Evolutionary conservation across 805 yeast genomes (phyloP), one percentile per base, ranked within the genome.

Genomic region (Metschnikowia vanudenii): DNA sequence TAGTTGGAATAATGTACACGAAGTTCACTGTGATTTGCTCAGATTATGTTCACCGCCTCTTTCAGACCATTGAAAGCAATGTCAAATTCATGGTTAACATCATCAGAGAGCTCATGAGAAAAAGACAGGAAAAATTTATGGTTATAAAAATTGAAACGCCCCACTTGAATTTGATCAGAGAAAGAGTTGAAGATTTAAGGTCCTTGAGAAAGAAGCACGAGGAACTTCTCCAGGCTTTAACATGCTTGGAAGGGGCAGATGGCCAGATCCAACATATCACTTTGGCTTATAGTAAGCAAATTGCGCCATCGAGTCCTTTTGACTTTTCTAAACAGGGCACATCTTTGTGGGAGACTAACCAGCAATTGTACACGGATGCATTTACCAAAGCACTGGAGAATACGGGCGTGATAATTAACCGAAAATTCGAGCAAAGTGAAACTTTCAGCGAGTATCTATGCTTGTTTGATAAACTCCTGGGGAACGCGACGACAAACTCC

Each of bases 101-200:
- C 36, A 79, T 88, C 0, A 75, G 97, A 46, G 97, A 91, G 49
- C 63, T 86, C 3, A 70, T 87, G 34, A 71, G 97, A 52, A 86
- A 82, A 55, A 67, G 94, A 36, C 80, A 81, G 8, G 92, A 86
- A 45, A 82, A 81, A 49, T 84, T 85, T 58, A 74, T 84, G 12
- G 76, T 83, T 18, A 78, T 88, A 17, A 79, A 82, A 47, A 71
- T 89, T 9, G 69, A 68, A n/a, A 74, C 81, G 8, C 66, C 74
- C 2, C 61, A 22, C 3, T 54, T 65, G 1, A 55, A 52, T 1
- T 59, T 51, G 13, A 44, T 80, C 20, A 72, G 67, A 47, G 75
- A 74, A 1, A 65, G 81, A 26, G 42, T 84, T 1, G 67, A 63
- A 1, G 68, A 71, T 28, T 52, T 84, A 1, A 57, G 56, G 3